Base-by-base conservation (phyloP, 2,329 filamentous ascomycete genomes). In the Epichloe uncinata region DNA sequence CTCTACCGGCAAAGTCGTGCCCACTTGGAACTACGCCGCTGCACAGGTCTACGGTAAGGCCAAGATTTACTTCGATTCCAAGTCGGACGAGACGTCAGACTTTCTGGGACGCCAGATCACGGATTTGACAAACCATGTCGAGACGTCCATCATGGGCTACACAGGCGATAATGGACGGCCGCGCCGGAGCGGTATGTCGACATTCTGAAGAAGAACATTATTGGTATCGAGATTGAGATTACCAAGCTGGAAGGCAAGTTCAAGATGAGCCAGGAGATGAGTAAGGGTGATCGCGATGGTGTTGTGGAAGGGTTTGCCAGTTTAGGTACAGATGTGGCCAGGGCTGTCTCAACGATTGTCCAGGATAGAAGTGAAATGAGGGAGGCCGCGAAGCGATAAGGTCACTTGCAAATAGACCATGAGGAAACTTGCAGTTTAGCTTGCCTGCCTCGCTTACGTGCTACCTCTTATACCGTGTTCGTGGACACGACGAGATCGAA, bases 1-100 rank as follows among this genome's bases (percentile, higher is more conserved):
- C 0, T 60, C 58, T 0, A 80, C 74, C 0, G 81, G 73, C 11
- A 85, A 85, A 56, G 81, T 84, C 0, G 53, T 55, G 6, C 81
- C 81, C 0, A 86, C 82, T 0, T 85, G 82, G 82, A 81, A 86
- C 61, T 86, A 85, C 56, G 69, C 78, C 0, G 79, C 81, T 0
- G 81, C 73, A 0, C 79, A 85, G 62, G 78, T 70, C 0, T 84
- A 84, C 55, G 82, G 82, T 1, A 70, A 62, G 2, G 75, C 76
- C 1, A 74, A 53, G 0, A 63, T 84, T 4, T 77, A 73, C 54
- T 73, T 66, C 50, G 74, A 84, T 50, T 57, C 72, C 5, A 69
- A 69, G 43, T 60, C 69, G 0, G 57, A 64, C 0, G 68, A 72
- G 20, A 76, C 77, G 0, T 58, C 60, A 0, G 52, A 54, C 0